phyloP scores from a whole-genome alignment of 1,284 basidiomycete species.

The Butyriboletus appendiculatus region DNA sequence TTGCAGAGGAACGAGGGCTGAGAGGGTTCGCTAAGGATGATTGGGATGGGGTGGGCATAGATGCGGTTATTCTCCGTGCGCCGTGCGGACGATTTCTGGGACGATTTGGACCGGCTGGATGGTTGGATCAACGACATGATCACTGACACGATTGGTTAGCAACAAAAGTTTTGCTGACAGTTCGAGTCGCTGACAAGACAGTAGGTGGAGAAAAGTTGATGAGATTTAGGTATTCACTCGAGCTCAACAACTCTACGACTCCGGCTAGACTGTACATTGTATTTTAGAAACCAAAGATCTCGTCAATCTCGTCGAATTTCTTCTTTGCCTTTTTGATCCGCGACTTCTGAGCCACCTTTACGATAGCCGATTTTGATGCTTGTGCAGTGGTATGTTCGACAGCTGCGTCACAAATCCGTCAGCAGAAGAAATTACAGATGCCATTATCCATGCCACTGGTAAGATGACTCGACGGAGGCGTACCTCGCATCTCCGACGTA shows the following conservation, averaged over 20 bases:
- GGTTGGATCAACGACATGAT: constrained; percentile 51
- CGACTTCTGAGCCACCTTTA: constrained; percentile 7
- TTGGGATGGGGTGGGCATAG: constrained; percentile 65
- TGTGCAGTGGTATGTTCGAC: background rate
- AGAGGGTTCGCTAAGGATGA: constrained; percentile 50
- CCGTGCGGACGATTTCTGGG: constrained; percentile 52
- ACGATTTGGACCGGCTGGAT: constrained; percentile 30
- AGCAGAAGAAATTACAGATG: background rate
- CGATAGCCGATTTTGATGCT: background rate
- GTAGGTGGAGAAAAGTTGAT: background rate
- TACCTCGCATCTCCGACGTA: background rate
- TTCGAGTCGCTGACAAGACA: background rate
- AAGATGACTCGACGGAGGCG: background rate
- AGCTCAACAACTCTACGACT: background rate
- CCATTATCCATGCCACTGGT: constrained; percentile 7
- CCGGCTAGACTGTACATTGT: background rate
- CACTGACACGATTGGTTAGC: background rate
- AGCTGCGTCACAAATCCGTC: constrained; percentile 8
- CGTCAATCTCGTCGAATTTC: constrained; percentile 34
- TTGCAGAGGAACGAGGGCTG: constrained; percentile 40
- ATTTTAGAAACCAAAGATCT: constrained; percentile 32
- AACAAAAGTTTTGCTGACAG: background rate
- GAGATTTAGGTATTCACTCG: background rate
- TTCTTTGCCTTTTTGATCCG: constrained; percentile 28
- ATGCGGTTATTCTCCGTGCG: constrained; percentile 64